A percentile compares a stretch with the other conserved stretches of the same genome.
Evolutionary conservation across 805 yeast species (phyloP).

Genomic region (Yamadazyma nakazawae): DNA sequence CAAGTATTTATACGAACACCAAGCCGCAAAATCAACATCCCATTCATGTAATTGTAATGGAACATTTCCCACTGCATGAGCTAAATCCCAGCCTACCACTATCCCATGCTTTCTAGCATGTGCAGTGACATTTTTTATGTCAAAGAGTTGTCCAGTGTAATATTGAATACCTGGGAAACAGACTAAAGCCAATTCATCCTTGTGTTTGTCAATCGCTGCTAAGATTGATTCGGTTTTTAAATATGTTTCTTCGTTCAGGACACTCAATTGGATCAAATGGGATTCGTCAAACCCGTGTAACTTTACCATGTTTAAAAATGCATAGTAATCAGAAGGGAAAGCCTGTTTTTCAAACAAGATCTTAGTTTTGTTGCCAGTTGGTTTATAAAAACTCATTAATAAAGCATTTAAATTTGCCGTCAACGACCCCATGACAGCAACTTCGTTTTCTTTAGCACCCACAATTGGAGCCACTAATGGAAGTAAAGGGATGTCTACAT

Average conservation of each 20-base stretch:
- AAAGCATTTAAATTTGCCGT: constrained; percentile 80
- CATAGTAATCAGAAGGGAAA: constrained; percentile 90
- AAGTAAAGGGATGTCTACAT: constrained; percentile 73
- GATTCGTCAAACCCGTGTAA: constrained; percentile 54
- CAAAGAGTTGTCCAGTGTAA: constrained; percentile 87
- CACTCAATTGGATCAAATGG: constrained; percentile 61
- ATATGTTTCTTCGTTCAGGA: constrained; percentile 54
- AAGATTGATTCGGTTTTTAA: constrained; percentile 65
- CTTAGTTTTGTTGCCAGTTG: constrained; percentile 55
- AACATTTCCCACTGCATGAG: constrained; percentile 92
- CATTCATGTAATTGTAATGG: constrained; percentile 76
- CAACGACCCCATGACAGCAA: constrained; percentile 83
- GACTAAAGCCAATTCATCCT: constrained; percentile 65
- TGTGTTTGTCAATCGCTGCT: constrained; percentile 49
- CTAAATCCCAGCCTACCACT: constrained; percentile 89
- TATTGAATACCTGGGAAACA: constrained; percentile 88
- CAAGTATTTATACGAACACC: constrained; percentile 91
- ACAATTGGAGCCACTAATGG: constrained; percentile 69
- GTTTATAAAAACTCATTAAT: constrained; percentile 71
- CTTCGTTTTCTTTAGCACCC: constrained; percentile 74
- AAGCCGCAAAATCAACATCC: constrained; percentile 89
- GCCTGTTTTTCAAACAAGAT: constrained; percentile 83
- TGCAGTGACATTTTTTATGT: constrained; percentile 66
- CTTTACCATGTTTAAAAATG: constrained; percentile 68
- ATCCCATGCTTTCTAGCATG: constrained; percentile 52